These are phyloP conservation scores for Chaetomium sp. DNA, from an alignment of 2,329 filamentous ascomycete species.

Conservation along the genomic window DNA sequence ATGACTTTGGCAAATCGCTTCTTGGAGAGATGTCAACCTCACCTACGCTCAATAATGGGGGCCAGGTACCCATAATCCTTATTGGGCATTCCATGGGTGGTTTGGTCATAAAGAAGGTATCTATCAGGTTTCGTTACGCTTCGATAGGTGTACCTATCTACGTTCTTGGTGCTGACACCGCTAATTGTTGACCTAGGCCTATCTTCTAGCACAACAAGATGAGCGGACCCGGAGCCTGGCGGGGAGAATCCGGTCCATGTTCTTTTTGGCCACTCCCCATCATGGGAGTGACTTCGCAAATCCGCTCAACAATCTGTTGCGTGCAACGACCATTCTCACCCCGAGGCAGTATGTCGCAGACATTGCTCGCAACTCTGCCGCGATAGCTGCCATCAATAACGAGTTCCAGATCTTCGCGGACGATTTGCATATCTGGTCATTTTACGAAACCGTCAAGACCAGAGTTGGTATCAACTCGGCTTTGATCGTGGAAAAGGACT, in stretches of 20 bases:
- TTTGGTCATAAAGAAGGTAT: conserved; percentile 39
- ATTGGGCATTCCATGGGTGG: conserved; percentile 44
- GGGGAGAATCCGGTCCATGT: conserved; percentile 34
- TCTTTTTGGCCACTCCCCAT: conserved; percentile 42
- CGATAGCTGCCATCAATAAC: conserved; percentile 32
- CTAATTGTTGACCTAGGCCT: conserved; percentile 30
- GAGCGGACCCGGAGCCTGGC: conserved; percentile 26
- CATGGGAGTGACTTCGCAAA: conserved; percentile 38
- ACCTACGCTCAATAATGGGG: too few species aligned
- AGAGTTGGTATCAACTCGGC: too few species aligned
- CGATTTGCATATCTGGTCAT: conserved; percentile 35
- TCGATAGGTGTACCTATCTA: not conserved
- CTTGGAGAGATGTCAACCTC: too few species aligned
- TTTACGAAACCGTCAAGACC: conserved; percentile 36
- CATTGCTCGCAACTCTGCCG: too few species aligned
- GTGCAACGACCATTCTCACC: conserved; percentile 30
- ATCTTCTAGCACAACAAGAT: conserved; percentile 36
- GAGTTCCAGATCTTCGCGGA: conserved; percentile 34
- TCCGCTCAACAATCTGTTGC: conserved; percentile 35
- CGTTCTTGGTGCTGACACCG: not conserved
- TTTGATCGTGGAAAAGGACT: too few species aligned
- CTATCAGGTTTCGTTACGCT: too few species aligned
- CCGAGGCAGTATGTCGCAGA: too few species aligned
- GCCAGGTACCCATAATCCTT: too few species aligned
- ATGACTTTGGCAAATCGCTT: too few species aligned